A percentile compares a stretch with the other conserved stretches of the same genome.
Conservation (phyloP, 2,329 filamentous ascomycete genomes). For the Cadophora gregata region DNA sequence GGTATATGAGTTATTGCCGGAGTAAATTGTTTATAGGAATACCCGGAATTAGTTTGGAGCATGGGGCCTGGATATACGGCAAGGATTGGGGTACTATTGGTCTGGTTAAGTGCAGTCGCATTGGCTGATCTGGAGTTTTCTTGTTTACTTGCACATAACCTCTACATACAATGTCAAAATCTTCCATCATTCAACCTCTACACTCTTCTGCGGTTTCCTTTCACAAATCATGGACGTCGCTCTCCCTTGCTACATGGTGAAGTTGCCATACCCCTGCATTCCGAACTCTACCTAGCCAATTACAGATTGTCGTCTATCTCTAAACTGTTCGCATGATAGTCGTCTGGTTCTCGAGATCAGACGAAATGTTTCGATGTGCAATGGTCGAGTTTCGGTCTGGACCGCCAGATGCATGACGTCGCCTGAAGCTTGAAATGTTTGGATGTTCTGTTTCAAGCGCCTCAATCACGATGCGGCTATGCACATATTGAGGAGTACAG, state of each 20-base stretch:
- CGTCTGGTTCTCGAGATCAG: conserved; percentile 6
- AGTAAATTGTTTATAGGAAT: conserved; percentile 39
- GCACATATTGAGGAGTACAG: too few species aligned
- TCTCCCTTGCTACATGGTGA: not conserved
- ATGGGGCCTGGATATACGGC: conserved; percentile 16
- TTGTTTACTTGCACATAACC: conserved; percentile 17
- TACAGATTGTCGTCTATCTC: not conserved
- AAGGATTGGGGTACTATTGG: conserved; percentile 2
- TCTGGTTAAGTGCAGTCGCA: not conserved
- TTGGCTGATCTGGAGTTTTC: conserved; percentile 11
- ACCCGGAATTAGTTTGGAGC: conserved; percentile 34
- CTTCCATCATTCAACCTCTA: not conserved
- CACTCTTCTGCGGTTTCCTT: not conserved
- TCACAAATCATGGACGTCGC: not conserved
- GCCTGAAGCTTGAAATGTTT: conserved; percentile 10
- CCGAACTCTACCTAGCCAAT: not conserved
- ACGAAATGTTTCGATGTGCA: not conserved
- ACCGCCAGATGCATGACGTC: conserved; percentile 1
- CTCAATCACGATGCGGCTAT: not conserved
- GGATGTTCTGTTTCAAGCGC: conserved; percentile 5
- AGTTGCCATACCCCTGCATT: not conserved
- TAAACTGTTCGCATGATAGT: conserved; percentile 5
- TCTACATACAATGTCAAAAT: conserved; percentile 4
- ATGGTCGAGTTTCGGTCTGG: not conserved
- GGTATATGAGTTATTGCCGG: conserved; percentile 28